Evolutionary conservation across 768 basidiomycete genomes (phyloP).

Genomic region (Suillus clintonianus): DNA sequence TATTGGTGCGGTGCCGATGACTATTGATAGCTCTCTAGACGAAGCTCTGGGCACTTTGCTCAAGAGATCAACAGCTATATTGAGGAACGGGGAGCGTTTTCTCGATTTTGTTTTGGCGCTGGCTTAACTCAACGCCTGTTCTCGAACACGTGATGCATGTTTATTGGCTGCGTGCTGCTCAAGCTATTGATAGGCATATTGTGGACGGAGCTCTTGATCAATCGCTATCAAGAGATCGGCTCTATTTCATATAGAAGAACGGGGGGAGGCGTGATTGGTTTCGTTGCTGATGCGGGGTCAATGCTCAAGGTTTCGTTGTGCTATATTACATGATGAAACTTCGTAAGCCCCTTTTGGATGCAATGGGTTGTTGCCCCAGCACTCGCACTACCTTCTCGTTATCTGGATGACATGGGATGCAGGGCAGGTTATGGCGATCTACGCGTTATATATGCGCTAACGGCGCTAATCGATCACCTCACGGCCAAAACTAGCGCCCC

Average conservation of each 20-base stretch:
- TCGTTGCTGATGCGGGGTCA: not conserved
- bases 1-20: too few species aligned
- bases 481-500: not conserved
- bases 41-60: not conserved
- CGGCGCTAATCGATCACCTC: not conserved
- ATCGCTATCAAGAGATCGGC: not conserved
- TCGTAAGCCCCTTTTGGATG: not conserved
- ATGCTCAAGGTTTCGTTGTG: not conserved
- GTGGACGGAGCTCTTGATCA: not conserved
- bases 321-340: not conserved
- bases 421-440: not conserved
- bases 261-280: not conserved
- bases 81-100: not conserved
- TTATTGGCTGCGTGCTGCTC: not conserved
- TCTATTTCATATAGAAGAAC: not conserved
- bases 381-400: not conserved
- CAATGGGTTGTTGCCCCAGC: not conserved
- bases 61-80: not conserved
- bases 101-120: not conserved
- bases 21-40: not conserved
- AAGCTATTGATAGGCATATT: too few species aligned
- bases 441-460: not conserved
- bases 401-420: not conserved
- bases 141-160: not conserved
- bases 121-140: not conserved